Conservation (phyloP, 768 basidiomycete species). For the Porpolomopsis calyptriformis region DNA sequence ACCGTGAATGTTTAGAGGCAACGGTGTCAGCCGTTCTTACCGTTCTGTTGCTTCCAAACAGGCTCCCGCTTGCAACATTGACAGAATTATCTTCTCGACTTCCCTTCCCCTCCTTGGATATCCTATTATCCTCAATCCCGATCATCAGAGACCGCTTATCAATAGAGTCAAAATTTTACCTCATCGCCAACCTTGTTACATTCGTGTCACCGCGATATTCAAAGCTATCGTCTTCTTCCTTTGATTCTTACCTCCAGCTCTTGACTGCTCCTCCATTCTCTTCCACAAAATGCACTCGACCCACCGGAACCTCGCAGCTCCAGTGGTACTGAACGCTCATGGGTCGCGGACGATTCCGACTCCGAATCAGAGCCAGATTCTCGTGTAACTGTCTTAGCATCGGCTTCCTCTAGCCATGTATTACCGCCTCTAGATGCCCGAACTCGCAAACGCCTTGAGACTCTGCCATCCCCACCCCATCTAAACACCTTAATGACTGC, state of each 20-base stretch:
- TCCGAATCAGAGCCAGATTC: constrained; percentile 28
- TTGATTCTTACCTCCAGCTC: constrained; percentile 46
- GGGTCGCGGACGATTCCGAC: constrained; percentile 26
- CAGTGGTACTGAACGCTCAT: constrained; percentile 4
- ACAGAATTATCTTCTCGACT: constrained; percentile 54
- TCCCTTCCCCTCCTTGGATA: constrained; percentile 35
- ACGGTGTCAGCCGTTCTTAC: constrained; percentile 52
- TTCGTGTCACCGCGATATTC: constrained; percentile 57
- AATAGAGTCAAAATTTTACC: constrained; percentile 31
- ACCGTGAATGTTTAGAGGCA: constrained; percentile 22
- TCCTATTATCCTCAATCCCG: constrained; percentile 14
- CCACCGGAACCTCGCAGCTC: constrained; percentile 20
- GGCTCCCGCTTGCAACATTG: constrained; percentile 50
- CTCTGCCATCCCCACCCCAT: constrained; percentile 43
- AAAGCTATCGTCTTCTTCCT: constrained; percentile 31
- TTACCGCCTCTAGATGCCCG: constrained; percentile 43
- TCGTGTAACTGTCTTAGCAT: constrained; percentile 28
- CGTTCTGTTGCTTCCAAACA: constrained; percentile 71
- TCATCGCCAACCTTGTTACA: constrained; percentile 61
- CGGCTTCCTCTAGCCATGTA: constrained; percentile 9
- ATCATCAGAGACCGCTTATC: constrained; percentile 11
- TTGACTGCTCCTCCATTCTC: constrained; percentile 34
- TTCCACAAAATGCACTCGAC: constrained; percentile 47
- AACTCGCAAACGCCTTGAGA: constrained; percentile 54
- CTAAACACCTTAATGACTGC: constrained; percentile 41